Evolutionary conservation across 148 eudicot genomes (phyloP).

Genomic region (Camellia granthamiana): DNA sequence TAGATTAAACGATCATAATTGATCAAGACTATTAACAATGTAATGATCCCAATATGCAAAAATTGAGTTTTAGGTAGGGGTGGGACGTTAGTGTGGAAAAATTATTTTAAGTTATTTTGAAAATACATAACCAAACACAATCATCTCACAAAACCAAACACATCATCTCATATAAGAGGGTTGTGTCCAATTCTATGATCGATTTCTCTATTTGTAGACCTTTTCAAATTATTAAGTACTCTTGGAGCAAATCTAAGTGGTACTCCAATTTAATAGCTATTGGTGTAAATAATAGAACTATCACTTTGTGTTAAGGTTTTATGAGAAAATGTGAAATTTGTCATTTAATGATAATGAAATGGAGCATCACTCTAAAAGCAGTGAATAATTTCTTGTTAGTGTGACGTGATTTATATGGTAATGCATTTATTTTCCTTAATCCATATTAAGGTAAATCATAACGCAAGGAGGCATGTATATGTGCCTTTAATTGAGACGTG

Average conservation of each 20-base stretch:
- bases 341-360: too few relatives aligned
- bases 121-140: too few relatives aligned
- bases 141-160: background rate
- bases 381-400: too few relatives aligned
- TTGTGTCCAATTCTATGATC: background rate
- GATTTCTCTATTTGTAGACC: too few relatives aligned
- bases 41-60: background rate
- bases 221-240: background rate
- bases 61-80: background rate
- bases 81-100: background rate
- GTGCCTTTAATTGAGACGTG: too few relatives aligned
- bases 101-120: background rate
- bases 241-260: too few relatives aligned
- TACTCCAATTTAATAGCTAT: too few relatives aligned
- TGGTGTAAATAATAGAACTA: background rate
- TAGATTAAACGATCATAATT: background rate
- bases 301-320: background rate
- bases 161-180: background rate
- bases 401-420: too few relatives aligned
- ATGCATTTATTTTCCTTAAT: background rate
- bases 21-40: background rate
- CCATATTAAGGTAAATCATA: background rate
- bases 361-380: background rate
- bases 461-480: too few relatives aligned
- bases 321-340: background rate